phyloP scores from a whole-genome alignment of 495 filamentous ascomycete species.

The Endocarpon pusillum region DNA sequence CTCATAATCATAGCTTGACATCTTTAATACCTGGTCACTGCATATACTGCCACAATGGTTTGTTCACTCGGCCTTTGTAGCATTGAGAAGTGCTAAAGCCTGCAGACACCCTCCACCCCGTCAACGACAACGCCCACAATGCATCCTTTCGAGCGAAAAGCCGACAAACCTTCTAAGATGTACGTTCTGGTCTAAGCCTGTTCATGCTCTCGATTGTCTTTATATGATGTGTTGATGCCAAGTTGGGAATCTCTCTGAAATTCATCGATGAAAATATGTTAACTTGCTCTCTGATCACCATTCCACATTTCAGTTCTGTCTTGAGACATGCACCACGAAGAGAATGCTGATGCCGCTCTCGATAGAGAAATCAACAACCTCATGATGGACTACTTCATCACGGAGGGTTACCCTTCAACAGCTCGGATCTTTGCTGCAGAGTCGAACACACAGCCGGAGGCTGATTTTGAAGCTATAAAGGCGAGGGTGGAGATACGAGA shows the following conservation, averaged over 20 bases:
- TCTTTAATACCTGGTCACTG: too few species aligned
- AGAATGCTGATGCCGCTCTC: slow-evolving; percentile 4
- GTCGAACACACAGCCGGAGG: slow-evolving; percentile 64
- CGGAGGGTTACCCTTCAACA: slow-evolving; percentile 84
- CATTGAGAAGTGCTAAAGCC: neutral
- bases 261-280: slow-evolving; percentile 70
- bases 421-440: slow-evolving; percentile 87
- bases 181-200: slow-evolving; percentile 30
- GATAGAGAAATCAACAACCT: slow-evolving; percentile 83
- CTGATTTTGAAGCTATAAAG: slow-evolving; percentile 53
- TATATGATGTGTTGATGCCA: slow-evolving; percentile 69
- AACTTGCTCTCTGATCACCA: slow-evolving; percentile 50
- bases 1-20: too few species aligned
- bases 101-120: slow-evolving; percentile 43
- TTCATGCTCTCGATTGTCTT: slow-evolving; percentile 6
- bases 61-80: too few species aligned
- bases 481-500: slow-evolving; percentile 63
- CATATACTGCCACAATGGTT: too few species aligned
- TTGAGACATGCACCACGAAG: neutral
- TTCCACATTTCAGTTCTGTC: slow-evolving; percentile 3
- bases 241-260: slow-evolving; percentile 99
- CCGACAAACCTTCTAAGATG: slow-evolving; percentile 79
- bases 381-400: slow-evolving; percentile 95
- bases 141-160: slow-evolving; percentile 59
- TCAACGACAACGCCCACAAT: slow-evolving; percentile 50